Base-by-base conservation (phyloP, 108 stramenopile species). In the Nitzschia sp. region DNA sequence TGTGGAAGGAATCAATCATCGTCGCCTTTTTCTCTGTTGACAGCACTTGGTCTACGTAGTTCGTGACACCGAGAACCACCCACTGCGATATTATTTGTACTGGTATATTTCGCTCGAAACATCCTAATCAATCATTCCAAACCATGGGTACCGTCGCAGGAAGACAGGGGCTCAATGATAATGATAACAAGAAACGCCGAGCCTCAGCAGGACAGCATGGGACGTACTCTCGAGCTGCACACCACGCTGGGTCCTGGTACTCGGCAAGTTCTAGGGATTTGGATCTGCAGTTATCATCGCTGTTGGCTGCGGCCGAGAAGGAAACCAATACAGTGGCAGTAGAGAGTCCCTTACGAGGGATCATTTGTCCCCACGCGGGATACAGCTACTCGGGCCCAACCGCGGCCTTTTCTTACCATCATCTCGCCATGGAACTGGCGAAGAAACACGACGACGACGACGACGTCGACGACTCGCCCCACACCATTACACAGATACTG, bases 181-280 rank as follows among this genome's bases (percentile, higher is more conserved):
- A 29, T 28, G 53, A 5, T 1, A 33, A 11, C 28, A 53, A 36
- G 26, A 35, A 47, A 36, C 21, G 53, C 9, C 53, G 27, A 36
- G 13, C 9, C 17, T 28, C 19, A 48, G 28, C 38, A 27, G 28
- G 1, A 2, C n/a, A n/a, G n/a, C 53, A 41, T 41, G 11, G 44
- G 21, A 13, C 11, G 16, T 92, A 93, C 72, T 63, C 71, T 59
- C 88, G 89, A 0, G 66, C 76, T 21, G 89, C 92, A 16, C 61
- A 84, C 58, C 92, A 93, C 53, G 84, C 92, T 50, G 89, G 89
- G 23, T 84, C 80, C 3, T 93, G 92, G 92, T 93, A 93, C 63
- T 58, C 79, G 26, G 71, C 75, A 47, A 70, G 82, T 58, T 53
- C 66, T 16, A 17, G 33, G 15, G 59, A 38, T 16, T 64, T 93